A percentile compares a stretch with the other conserved stretches of the same genome.
phyloP scores from a whole-genome alignment of 2,329 filamentous ascomycete genomes.

The Ceratocystis colombiana region DNA sequence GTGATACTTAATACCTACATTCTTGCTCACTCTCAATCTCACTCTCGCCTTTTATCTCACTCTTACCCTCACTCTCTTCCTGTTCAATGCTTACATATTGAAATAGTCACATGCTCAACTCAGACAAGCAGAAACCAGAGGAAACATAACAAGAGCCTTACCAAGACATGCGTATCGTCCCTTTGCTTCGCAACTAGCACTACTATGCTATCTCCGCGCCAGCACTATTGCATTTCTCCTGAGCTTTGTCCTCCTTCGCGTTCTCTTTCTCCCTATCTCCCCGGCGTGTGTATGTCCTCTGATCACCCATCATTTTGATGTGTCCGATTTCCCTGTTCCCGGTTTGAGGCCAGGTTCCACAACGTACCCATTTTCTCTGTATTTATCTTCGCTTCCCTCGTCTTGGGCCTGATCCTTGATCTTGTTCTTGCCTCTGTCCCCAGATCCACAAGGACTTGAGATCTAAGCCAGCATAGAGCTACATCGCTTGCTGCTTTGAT shows the following conservation, averaged over 20 bases:
- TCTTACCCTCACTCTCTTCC: no score
- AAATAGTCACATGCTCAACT: no score
- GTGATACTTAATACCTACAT: neutral
- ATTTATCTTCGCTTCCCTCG: no score
- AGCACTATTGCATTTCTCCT: no score
- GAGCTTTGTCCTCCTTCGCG: no score
- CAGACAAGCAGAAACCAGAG: no score
- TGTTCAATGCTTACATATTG: no score
- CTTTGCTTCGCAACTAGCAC: no score
- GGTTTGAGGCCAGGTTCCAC: slow-evolving; percentile 11
- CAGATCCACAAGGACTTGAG: neutral
- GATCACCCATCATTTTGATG: neutral
- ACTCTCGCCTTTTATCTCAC: no score
- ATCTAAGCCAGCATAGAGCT: neutral
- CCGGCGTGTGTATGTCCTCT: neutral
- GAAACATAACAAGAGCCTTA: no score
- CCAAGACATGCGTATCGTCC: no score
- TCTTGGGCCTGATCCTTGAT: neutral
- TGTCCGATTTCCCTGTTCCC: neutral
- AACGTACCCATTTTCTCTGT: neutral
- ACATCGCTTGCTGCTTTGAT: neutral
- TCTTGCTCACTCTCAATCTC: neutral
- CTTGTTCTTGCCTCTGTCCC: neutral
- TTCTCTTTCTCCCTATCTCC: neutral
- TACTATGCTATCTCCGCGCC: no score